phyloP scores from a whole-genome alignment of 225 moss, liverwort and hornwort species.

The Asterella californica region DNA sequence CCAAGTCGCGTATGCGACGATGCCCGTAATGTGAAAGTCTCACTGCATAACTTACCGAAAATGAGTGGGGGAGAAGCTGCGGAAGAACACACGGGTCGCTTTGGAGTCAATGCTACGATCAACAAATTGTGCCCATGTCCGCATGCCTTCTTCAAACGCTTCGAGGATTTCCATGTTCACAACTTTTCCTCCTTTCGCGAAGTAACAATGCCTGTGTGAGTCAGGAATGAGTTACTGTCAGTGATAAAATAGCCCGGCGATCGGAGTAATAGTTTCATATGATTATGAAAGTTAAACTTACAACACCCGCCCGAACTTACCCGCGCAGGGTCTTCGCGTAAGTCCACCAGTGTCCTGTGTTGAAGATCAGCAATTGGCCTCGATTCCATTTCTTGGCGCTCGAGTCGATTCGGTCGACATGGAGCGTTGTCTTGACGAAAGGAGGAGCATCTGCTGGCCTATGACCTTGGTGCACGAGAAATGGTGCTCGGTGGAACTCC shows the following conservation, averaged over 20 bases:
- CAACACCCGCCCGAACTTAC: not conserved
- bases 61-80: slow-evolving; percentile 78
- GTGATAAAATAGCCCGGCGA: no score
- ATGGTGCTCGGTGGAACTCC: slow-evolving; percentile 77
- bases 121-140: slow-evolving; percentile 77
- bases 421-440: slow-evolving; percentile 11
- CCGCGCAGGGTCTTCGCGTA: slow-evolving; percentile 57
- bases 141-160: slow-evolving; percentile 63
- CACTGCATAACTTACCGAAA: slow-evolving; percentile 20
- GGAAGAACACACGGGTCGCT: slow-evolving; percentile 75
- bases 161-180: slow-evolving; percentile 71
- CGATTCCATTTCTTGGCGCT: slow-evolving; percentile 37
- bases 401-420: slow-evolving; percentile 38
- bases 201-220: slow-evolving; percentile 44
- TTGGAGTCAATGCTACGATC: slow-evolving; percentile 61
- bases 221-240: not conserved
- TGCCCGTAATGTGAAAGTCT: no score
- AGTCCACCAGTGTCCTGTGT: slow-evolving; percentile 98
- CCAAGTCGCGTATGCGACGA: no score
- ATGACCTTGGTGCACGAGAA: slow-evolving; percentile 53
- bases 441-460: slow-evolving; percentile 35
- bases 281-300: not conserved
- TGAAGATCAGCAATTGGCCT: slow-evolving; percentile 49
- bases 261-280: no score
- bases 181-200: slow-evolving; percentile 57